phyloP scores from a whole-genome alignment of 2,329 filamentous ascomycete genomes.

The Exophiala bonariae region DNA sequence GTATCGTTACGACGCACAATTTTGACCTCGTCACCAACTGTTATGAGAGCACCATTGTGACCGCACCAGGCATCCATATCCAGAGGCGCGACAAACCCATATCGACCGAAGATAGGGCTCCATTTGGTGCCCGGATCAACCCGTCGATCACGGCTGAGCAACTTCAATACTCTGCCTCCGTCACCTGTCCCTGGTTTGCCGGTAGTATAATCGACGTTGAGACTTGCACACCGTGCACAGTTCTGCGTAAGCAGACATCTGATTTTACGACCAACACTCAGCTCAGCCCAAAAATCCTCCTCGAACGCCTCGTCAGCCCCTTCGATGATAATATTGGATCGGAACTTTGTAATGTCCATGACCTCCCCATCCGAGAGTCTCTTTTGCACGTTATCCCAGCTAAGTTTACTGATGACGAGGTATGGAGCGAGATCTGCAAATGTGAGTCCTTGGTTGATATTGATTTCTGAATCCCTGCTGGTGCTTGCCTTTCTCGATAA shows the following conservation, averaged over 20 bases:
- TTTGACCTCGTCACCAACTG: slow-evolving; percentile 57
- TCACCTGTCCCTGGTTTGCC: slow-evolving; percentile 27
- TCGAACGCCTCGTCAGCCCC: slow-evolving; percentile 27
- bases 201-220: slow-evolving; percentile 29
- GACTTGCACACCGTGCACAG: slow-evolving; percentile 28
- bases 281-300: slow-evolving; percentile 33
- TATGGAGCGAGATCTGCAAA: slow-evolving; percentile 12
- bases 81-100: too few species aligned
- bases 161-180: slow-evolving; percentile 27
- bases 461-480: too few species aligned
- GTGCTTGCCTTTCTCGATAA: too few species aligned
- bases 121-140: slow-evolving; percentile 30
- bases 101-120: slow-evolving; percentile 28
- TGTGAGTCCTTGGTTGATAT: slow-evolving; percentile 11
- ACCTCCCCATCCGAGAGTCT: slow-evolving; percentile 20
- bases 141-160: slow-evolving; percentile 26
- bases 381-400: slow-evolving; percentile 7
- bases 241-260: slow-evolving; percentile 20
- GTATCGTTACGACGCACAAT: slow-evolving; percentile 53
- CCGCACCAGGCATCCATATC: slow-evolving; percentile 24
- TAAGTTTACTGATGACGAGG: slow-evolving; percentile 8
- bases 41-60: slow-evolving; percentile 41
- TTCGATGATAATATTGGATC: slow-evolving; percentile 31
- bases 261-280: slow-evolving; percentile 9
- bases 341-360: slow-evolving; percentile 33